Evolutionary conservation across 1,284 basidiomycete genomes (phyloP), one percentile per base, ranked within the genome.

Genomic region (Fomitopsis betulina): DNA sequence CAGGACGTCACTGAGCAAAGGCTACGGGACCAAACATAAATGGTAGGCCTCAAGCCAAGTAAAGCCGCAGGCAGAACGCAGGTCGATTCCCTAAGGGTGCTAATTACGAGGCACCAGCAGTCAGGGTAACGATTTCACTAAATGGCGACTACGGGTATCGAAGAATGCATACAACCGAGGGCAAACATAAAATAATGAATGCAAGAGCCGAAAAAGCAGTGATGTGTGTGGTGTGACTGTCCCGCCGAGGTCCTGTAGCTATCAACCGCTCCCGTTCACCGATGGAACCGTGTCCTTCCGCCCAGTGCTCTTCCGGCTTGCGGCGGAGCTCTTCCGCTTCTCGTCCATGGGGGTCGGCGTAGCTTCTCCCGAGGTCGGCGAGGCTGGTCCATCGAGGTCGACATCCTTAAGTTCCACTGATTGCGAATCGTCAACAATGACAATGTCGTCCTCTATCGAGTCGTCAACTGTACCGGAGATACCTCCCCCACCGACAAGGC

Each of bases 301-400:
- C 42, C 79, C 78, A 49, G 86, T 68, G 67, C 81, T 82, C 72
- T 84, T 88, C 62, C 86, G 70, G 43, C 76, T 75, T 21, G 80
- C 74, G 39, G 85, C 74, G 53, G 80, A 83, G 52, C 65, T 68
- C 70, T 79, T 84, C 62, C 83, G 86, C 62, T 63, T 60, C 69
- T 84, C 80, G 57, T 82, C 79, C 17, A 32, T 23, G 17, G 49
- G 40, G 9, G 40, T 43, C 5, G 40, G 33, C 2, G 32, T 37
- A 4, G 49, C 21, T 37, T 72, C 74, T 55, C 61, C 62, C 50
- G 57, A 60, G 49, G 58, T 54, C 38, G 62, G 58, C 23, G 62
- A 56, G 40, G 63, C 62, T 15, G 65, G 63, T 45, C 67, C 65
- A 1, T 70, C 56, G 6, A 70, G 67, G 38, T 66, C 63, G 55